Conservation (phyloP, 805 yeast genomes). For the Starmerella potacharoeniae region DNA sequence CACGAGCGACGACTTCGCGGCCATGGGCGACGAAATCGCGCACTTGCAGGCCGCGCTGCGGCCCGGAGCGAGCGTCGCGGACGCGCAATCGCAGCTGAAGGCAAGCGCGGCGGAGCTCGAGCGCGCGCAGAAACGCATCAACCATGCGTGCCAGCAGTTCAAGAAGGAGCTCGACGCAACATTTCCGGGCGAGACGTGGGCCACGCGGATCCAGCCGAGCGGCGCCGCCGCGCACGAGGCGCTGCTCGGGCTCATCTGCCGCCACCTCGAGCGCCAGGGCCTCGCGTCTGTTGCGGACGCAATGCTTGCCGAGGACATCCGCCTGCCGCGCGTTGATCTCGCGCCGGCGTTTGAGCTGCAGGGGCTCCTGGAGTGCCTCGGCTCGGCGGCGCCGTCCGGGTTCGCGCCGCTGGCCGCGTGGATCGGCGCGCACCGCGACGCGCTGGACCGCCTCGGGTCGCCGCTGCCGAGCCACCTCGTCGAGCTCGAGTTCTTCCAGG, state of each 20-base stretch:
- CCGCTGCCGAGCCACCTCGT: neutral
- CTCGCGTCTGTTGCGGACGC: neutral
- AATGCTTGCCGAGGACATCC: neutral
- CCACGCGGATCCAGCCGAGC: neutral
- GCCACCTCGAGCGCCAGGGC: neutral
- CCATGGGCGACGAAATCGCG: neutral
- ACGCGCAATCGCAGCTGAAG: neutral
- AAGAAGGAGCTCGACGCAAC: neutral
- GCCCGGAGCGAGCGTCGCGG: neutral
- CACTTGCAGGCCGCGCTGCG: neutral
- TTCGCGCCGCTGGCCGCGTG: neutral
- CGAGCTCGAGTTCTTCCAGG: neutral
- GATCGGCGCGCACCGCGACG: neutral
- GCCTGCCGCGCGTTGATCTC: neutral
- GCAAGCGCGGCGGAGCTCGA: neutral
- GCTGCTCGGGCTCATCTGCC: constrained; percentile 3
- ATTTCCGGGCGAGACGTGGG: neutral
- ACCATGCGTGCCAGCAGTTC: neutral
- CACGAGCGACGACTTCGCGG: neutral
- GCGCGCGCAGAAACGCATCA: neutral
- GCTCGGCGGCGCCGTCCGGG: neutral
- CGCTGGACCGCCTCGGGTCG: neutral
- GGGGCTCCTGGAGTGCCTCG: neutral
- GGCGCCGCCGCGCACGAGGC: constrained; percentile 17
- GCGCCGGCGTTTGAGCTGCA: neutral